These are phyloP conservation scores for Aspergillus oerlinghausenensis DNA, from an alignment of 2,329 filamentous ascomycete genomes.

Conservation along the genomic window DNA sequence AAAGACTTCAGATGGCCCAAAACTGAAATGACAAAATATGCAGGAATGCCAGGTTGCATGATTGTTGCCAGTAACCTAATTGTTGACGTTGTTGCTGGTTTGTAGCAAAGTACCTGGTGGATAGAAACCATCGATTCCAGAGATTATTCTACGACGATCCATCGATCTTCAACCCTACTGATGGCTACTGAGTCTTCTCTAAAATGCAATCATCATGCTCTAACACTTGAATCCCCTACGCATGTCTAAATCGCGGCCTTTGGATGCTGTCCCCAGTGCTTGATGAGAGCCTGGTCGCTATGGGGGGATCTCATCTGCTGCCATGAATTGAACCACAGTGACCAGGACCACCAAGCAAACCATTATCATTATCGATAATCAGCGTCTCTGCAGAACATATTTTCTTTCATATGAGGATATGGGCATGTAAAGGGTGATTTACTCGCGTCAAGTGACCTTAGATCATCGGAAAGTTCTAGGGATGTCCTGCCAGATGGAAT, in stretches of 20 bases:
- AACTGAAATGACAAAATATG: not conserved
- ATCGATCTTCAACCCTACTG: not conserved
- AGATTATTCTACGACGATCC: not conserved
- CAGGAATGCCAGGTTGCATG: not conserved
- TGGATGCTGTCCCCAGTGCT: not conserved
- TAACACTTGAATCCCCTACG: not conserved
- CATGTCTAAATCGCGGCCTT: not conserved
- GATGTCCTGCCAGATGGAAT: not conserved
- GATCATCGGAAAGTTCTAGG: not conserved
- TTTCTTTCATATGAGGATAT: not conserved
- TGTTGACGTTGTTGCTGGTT: not conserved
- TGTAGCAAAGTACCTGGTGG: not conserved
- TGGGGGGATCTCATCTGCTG: not conserved
- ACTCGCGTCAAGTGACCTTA: not conserved
- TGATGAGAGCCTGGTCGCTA: not conserved
- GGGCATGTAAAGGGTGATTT: not conserved
- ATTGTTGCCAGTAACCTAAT: not conserved
- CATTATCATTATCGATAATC: not conserved
- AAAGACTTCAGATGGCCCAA: not conserved
- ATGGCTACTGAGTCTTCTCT: not conserved
- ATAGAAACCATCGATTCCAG: not conserved
- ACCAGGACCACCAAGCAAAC: not conserved
- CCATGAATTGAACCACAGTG: not conserved
- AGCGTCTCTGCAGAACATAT: not conserved
- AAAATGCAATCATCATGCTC: not conserved